Evolutionary conservation across 192 early-diverging fungal species (phyloP).

Genomic region (Linnemannia hyalina): DNA sequence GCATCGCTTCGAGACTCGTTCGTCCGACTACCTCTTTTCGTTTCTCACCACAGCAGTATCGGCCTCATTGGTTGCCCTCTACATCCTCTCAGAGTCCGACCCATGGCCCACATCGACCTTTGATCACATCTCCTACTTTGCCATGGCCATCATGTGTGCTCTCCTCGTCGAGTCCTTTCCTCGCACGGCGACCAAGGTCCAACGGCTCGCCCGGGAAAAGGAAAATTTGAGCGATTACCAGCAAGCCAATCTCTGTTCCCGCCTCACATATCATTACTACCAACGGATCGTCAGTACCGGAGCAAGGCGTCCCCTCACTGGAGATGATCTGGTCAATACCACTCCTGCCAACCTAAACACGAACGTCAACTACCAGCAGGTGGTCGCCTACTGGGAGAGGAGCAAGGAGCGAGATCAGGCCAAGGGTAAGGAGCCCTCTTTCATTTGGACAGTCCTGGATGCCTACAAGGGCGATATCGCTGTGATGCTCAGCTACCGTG

Average conservation of each 20-base stretch:
- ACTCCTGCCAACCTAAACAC: conserved; percentile 16
- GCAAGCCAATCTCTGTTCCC: conserved; percentile 36
- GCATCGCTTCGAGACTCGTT: conserved; percentile 34
- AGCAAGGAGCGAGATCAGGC: not conserved
- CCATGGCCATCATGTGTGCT: conserved; percentile 11
- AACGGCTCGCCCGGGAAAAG: conserved; percentile 39
- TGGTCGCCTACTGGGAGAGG: conserved; percentile 13
- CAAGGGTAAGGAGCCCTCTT: conserved; percentile 12
- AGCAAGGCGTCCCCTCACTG: conserved; percentile 36
- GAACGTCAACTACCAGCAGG: conserved; percentile 13
- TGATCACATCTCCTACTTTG: conserved; percentile 3
- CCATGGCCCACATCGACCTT: not conserved
- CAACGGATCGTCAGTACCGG: conserved; percentile 29
- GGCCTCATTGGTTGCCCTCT: conserved; percentile 6
- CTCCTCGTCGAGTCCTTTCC: conserved; percentile 35
- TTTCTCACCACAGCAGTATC: conserved; percentile 11
- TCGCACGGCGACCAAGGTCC: conserved; percentile 21
- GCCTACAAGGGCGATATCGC: conserved; percentile 13
- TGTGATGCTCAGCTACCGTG: conserved; percentile 8
- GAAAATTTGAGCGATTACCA: conserved; percentile 19
- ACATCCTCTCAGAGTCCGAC: conserved; percentile 16
- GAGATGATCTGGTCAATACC: conserved; percentile 22
- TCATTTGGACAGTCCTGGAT: conserved; percentile 27
- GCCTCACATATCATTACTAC: conserved; percentile 19
- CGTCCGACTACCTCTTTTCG: conserved; percentile 28